Percentiles rank a stretch among this genome's conserved stretches.
These are phyloP conservation scores for Ricinus communis DNA, from an alignment of 345 rosid species.

Conservation along the genomic window DNA sequence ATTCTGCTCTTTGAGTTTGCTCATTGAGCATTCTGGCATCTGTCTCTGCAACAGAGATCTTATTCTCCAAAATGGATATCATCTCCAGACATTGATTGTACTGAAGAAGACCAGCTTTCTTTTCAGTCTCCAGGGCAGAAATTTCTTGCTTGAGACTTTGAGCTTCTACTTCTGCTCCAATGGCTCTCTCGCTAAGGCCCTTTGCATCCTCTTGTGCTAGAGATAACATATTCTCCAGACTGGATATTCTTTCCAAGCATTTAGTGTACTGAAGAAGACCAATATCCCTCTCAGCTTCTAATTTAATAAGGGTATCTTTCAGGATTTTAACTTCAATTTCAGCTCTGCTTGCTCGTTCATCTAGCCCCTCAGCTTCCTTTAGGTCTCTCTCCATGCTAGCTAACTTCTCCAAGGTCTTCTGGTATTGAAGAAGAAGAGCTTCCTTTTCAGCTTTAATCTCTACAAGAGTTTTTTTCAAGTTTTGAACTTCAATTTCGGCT, in stretches of 20 bases:
- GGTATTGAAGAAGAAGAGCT: constrained; percentile 26
- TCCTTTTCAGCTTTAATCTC: constrained; percentile 33
- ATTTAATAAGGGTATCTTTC: constrained; percentile 27
- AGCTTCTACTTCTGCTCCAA: constrained; percentile 27
- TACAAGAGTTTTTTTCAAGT: constrained; percentile 25
- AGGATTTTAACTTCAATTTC: constrained; percentile 31
- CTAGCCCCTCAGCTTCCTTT: constrained; percentile 28
- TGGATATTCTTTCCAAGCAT: constrained; percentile 22
- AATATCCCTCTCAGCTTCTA: constrained; percentile 34
- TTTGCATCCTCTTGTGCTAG: constrained; percentile 35
- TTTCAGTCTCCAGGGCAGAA: constrained; percentile 21
- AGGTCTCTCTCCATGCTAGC: constrained; percentile 30
- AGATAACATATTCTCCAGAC: constrained; percentile 25
- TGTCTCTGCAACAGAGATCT: constrained; percentile 60
- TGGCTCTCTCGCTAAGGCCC: constrained; percentile 48
- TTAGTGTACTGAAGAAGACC: constrained; percentile 29
- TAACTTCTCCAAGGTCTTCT: constrained; percentile 32
- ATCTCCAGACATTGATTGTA: constrained; percentile 30
- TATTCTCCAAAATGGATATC: constrained; percentile 23
- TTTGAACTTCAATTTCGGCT: constrained; percentile 20
- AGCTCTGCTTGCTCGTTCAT: constrained; percentile 36
- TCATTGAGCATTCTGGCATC: constrained; percentile 39
- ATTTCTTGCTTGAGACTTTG: constrained; percentile 26
- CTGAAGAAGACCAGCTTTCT: constrained; percentile 30
- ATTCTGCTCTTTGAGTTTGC: constrained; percentile 27